Evolutionary conservation across 2,329 filamentous ascomycete species (phyloP).

Genomic region (Sarocladiaceae sp.): DNA sequence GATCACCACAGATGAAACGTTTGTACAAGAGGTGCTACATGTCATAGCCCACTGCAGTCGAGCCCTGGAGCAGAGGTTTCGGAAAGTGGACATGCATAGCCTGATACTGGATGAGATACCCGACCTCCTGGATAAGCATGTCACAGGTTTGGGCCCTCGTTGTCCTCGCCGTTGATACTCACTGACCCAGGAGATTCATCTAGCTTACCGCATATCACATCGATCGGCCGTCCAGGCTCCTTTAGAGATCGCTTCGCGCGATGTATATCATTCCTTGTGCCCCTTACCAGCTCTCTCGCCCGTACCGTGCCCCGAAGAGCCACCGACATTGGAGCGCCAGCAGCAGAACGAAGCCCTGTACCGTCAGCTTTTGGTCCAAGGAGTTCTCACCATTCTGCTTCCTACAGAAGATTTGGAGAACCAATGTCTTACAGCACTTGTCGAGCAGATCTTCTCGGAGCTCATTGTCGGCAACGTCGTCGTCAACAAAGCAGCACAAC

Average conservation of each 20-base stretch:
- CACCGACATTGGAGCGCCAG: slow-evolving; percentile 52
- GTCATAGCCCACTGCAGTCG: slow-evolving; percentile 89
- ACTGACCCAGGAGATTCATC: slow-evolving; percentile 4
- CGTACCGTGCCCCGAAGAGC: slow-evolving; percentile 53
- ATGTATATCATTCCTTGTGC: slow-evolving; percentile 76
- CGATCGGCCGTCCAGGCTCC: slow-evolving; percentile 51
- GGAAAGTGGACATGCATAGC: slow-evolving; percentile 75
- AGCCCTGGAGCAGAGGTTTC: slow-evolving; percentile 77
- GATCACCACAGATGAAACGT: slow-evolving; percentile 84
- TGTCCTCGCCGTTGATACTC: background rate
- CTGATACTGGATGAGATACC: slow-evolving; percentile 84
- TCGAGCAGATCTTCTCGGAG: slow-evolving; percentile 83
- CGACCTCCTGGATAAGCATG: slow-evolving; percentile 70
- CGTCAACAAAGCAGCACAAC: slow-evolving; percentile 73
- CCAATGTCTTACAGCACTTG: slow-evolving; percentile 72
- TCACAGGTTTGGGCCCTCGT: slow-evolving; percentile 52
- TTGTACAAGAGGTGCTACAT: slow-evolving; percentile 81
- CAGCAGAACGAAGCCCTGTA: slow-evolving; percentile 73
- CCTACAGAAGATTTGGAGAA: slow-evolving; percentile 92
- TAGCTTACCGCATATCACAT: slow-evolving; percentile 69
- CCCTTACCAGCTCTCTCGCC: slow-evolving; percentile 77
- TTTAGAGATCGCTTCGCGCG: slow-evolving; percentile 54
- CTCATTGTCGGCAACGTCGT: slow-evolving; percentile 80
- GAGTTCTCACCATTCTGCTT: slow-evolving; percentile 72
- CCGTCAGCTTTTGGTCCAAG: slow-evolving; percentile 81